phyloP scores from a whole-genome alignment of 768 basidiomycete genomes.

The Strobilomyces echinocephalus region DNA sequence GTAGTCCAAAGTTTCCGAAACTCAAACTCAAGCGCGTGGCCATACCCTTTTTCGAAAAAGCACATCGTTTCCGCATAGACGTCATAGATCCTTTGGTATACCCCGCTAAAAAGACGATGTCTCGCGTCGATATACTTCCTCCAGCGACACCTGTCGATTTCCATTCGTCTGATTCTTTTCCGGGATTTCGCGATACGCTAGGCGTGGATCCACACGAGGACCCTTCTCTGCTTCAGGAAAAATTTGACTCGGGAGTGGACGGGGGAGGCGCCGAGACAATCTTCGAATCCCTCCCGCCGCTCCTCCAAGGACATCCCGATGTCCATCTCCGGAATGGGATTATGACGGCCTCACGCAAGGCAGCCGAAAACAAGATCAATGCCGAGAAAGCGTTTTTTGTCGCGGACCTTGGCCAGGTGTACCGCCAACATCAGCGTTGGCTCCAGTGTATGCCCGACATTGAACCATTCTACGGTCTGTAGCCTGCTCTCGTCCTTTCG shows the following conservation, averaged over 20 bases:
- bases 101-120: conserved; percentile 42
- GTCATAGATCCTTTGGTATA: conserved; percentile 18
- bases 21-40: conserved; percentile 21
- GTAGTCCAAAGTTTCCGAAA: conserved; percentile 48
- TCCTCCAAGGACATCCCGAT: conserved; percentile 64
- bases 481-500: conserved; percentile 8
- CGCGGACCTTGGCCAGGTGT: conserved; percentile 86
- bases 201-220: conserved; percentile 8
- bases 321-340: conserved; percentile 75
- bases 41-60: conserved; percentile 25
- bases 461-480: conserved; percentile 90
- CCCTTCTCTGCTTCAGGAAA: conserved; percentile 34
- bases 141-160: conserved; percentile 27
- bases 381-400: conserved; percentile 97
- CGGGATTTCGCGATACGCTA: conserved; percentile 22
- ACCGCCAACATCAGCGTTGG: conserved; percentile 84
- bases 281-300: conserved; percentile 62
- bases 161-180: conserved; percentile 24
- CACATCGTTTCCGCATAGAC: conserved; percentile 23
- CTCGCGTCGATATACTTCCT: conserved; percentile 49
- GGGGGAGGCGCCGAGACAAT: conserved; percentile 39
- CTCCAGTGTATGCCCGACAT: conserved; percentile 68
- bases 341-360: conserved; percentile 53
- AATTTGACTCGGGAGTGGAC: conserved; percentile 41
- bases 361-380: conserved; percentile 53